phyloP scores from a whole-genome alignment of 768 basidiomycete species.

The Floccularia luteovirens region DNA sequence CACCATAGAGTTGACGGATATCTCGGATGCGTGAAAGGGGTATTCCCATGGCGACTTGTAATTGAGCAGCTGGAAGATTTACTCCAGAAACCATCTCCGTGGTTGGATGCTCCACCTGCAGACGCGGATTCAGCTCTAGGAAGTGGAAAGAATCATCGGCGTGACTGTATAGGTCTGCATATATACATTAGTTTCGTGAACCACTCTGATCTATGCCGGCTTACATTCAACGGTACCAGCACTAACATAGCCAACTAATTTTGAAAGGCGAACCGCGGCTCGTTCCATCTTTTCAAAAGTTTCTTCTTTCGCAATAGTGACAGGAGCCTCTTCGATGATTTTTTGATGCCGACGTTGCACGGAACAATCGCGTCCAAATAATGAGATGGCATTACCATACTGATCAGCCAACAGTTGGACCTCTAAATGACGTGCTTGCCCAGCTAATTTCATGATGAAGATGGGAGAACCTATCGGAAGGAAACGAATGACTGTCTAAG shows the following conservation, averaged over 20 bases:
- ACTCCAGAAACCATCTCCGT: constrained; percentile 99
- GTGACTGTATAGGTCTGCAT: constrained; percentile 86
- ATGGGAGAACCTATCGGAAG: constrained; percentile 76
- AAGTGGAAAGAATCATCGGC: constrained; percentile 94
- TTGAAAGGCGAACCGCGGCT: constrained; percentile 97
- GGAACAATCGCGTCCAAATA: constrained; percentile 98
- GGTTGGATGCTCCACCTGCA: constrained; percentile 99
- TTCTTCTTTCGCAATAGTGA: constrained; percentile 89
- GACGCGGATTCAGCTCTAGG: constrained; percentile 97
- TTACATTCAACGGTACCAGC: constrained; percentile 97
- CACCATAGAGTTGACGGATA: constrained; percentile 93
- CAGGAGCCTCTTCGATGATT: constrained; percentile 99
- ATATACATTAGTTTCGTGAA: constrained; percentile 7
- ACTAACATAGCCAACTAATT: constrained; percentile 97
- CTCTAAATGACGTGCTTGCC: constrained; percentile 94
- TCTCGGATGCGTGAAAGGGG: constrained; percentile 93
- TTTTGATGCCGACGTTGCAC: constrained; percentile 99
- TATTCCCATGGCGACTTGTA: constrained; percentile 97
- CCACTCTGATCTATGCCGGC: too few species aligned
- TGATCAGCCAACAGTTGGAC: constrained; percentile 98
- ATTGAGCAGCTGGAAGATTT: constrained; percentile 94
- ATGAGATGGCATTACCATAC: constrained; percentile 97
- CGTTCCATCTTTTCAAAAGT: constrained; percentile 98
- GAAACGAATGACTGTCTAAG: constrained; percentile 6
- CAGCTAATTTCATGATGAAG: constrained; percentile 99